phyloP scores from a whole-genome alignment of 129 eudicot genomes.

The Centrapalus pauciflorus region DNA sequence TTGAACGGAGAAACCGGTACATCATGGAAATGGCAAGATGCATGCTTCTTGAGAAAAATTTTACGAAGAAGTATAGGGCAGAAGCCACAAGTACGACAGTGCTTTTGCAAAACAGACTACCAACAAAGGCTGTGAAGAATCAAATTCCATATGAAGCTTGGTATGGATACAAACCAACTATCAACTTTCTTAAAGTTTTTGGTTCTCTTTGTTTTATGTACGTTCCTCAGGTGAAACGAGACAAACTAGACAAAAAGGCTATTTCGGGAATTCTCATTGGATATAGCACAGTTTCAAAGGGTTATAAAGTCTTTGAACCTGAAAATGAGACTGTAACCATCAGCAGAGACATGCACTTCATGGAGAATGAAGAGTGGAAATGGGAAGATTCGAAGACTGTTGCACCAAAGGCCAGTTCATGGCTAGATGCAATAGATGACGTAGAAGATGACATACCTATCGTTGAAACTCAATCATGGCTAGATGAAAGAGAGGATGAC shows the following conservation, averaged over 20 bases:
- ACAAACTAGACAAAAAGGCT: slow-evolving; percentile 9
- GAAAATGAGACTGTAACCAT: not conserved
- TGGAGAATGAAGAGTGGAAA: slow-evolving; percentile 7
- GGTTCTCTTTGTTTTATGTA: slow-evolving; percentile 5
- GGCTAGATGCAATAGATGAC: not conserved
- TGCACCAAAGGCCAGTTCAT: no score
- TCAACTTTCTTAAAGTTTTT: slow-evolving; percentile 13
- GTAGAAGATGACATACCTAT: no score
- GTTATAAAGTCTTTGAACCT: slow-evolving; percentile 13
- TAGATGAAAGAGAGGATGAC: not conserved
- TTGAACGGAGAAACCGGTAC: not conserved
- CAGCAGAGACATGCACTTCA: not conserved
- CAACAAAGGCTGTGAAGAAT: not conserved
- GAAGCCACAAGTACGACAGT: not conserved
- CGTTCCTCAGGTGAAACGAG: not conserved
- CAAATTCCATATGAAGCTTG: not conserved
- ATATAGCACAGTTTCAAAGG: not conserved
- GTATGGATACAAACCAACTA: not conserved
- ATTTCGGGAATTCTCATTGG: not conserved
- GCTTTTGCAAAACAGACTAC: not conserved
- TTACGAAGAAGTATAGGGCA: not conserved
- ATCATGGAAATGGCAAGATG: not conserved
- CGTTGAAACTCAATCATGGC: no score
- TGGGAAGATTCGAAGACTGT: not conserved
- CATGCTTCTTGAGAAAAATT: not conserved